Percentiles rank a stretch among this genome's conserved stretches.
phyloP scores from a whole-genome alignment of 2,329 filamentous ascomycete genomes.

The Phialophora macrospora region DNA sequence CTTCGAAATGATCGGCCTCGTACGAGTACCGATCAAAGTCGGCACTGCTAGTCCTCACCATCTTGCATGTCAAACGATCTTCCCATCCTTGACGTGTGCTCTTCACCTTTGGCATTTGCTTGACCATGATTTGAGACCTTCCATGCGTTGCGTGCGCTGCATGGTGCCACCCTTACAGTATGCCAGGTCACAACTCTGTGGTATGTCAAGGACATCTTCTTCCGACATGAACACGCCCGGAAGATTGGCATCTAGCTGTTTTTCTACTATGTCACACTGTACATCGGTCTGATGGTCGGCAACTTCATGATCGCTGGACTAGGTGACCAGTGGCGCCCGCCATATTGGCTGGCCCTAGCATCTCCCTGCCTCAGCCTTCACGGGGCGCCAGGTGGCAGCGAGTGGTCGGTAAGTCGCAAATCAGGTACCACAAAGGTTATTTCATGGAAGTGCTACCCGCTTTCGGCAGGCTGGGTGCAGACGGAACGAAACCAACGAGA shows the following conservation, averaged over 20 bases:
- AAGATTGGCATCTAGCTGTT: conserved; percentile 48
- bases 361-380: conserved; percentile 35
- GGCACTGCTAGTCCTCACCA: not conserved
- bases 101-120: conserved; percentile 47
- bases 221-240: conserved; percentile 47
- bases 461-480: conserved; percentile 44
- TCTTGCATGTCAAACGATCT: not conserved
- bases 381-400: not conserved
- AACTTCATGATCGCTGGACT: conserved; percentile 45
- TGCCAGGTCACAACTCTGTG: conserved; percentile 49
- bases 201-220: conserved; percentile 51
- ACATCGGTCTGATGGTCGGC: conserved; percentile 33
- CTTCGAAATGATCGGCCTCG: not conserved
- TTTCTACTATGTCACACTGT: conserved; percentile 42
- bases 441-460: conserved; percentile 43
- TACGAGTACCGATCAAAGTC: not conserved
- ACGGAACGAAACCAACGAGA: too few relatives aligned
- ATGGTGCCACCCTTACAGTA: conserved; percentile 50
- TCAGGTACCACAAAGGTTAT: conserved; percentile 31
- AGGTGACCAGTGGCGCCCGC: conserved; percentile 42
- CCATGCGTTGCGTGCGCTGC: conserved; percentile 49
- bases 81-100: conserved; percentile 30
- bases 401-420: conserved; percentile 39
- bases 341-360: conserved; percentile 44
- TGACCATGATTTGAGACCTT: conserved; percentile 44